These are phyloP conservation scores for Micractinium sp. DNA, from an alignment of 139 green algal species.

Conservation along the genomic window DNA sequence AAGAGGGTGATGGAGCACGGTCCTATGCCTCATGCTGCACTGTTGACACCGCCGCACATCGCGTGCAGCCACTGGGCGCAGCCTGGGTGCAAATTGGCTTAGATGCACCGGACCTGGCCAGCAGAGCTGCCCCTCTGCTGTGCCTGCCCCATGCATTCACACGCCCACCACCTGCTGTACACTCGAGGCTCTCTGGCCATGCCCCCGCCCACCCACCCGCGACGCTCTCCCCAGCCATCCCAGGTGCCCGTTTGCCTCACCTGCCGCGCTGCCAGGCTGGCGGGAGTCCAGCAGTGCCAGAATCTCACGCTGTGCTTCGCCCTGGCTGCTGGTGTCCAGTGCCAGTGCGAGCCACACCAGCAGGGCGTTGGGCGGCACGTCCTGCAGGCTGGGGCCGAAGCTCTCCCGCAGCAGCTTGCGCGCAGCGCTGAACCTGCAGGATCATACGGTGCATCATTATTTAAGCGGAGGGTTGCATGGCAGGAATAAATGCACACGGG, in stretches of 20 bases:
- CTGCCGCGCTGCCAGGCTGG: not conserved
- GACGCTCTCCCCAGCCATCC: not conserved
- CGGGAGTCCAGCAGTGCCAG: conserved; percentile 12
- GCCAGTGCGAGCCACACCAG: conserved; percentile 49
- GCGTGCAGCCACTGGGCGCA: too few species aligned
- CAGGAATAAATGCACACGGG: not conserved
- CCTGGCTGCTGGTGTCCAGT: conserved; percentile 22
- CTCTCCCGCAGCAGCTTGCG: conserved; percentile 5
- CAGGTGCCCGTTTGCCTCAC: not conserved
- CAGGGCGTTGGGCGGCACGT: conserved; percentile 12
- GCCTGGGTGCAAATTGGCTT: too few species aligned
- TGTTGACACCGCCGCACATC: too few species aligned
- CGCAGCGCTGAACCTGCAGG: conserved; percentile 14
- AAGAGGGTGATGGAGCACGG: too few species aligned
- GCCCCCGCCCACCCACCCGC: not conserved
- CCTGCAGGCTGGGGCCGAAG: conserved; percentile 22
- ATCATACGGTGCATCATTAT: not conserved
- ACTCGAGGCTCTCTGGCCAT: not conserved
- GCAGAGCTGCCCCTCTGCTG: too few species aligned
- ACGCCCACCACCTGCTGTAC: not conserved
- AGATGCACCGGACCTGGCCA: too few species aligned
- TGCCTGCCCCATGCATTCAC: not conserved
- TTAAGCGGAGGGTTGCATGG: not conserved
- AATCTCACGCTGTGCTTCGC: conserved; percentile 27
- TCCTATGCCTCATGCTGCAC: too few species aligned